phyloP scores from a whole-genome alignment of 208 protist species.

The Porcisia deanei region DNA sequence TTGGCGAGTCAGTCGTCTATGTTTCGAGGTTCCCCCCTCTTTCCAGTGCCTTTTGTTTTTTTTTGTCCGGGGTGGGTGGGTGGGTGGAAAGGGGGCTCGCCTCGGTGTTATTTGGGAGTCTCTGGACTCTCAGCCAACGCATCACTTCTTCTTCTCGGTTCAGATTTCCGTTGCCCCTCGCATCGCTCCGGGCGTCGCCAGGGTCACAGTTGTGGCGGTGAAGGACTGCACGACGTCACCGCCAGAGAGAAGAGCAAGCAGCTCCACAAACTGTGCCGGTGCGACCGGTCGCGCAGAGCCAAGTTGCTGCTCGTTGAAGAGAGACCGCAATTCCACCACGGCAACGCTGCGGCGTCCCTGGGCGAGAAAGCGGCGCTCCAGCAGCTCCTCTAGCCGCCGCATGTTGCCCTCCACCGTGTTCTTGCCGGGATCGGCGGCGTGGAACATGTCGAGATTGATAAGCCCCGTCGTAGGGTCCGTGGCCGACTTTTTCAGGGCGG shows the following conservation, averaged over 20 bases:
- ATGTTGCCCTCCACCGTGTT: conserved; percentile 86
- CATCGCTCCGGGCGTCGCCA: conserved; percentile 23
- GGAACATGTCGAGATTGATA: conserved; percentile 91
- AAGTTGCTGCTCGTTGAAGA: conserved; percentile 69
- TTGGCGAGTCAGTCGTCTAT: too few species aligned
- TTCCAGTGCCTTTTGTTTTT: too few species aligned
- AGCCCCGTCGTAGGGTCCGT: conserved; percentile 88
- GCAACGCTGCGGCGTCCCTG: conserved; percentile 42
- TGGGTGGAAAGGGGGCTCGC: background rate
- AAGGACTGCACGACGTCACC: conserved; percentile 80
- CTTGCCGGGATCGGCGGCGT: conserved; percentile 73
- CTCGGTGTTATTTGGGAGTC: too few species aligned
- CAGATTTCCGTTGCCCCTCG: background rate
- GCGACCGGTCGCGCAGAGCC: conserved; percentile 56
- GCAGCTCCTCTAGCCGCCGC: conserved; percentile 67
- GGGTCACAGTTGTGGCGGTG: conserved; percentile 60
- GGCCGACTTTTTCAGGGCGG: conserved; percentile 85
- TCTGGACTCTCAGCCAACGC: background rate
- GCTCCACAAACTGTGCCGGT: conserved; percentile 76
- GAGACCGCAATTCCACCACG: conserved; percentile 67
- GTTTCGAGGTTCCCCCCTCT: too few species aligned
- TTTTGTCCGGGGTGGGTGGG: too few species aligned
- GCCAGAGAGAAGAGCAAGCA: conserved; percentile 76
- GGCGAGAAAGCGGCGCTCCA: conserved; percentile 54
- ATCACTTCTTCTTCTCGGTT: background rate